Percentiles rank a stretch among this genome's conserved stretches.
Conservation (phyloP, 148 eudicot species). For the Vaccinium darrowii region DNA sequence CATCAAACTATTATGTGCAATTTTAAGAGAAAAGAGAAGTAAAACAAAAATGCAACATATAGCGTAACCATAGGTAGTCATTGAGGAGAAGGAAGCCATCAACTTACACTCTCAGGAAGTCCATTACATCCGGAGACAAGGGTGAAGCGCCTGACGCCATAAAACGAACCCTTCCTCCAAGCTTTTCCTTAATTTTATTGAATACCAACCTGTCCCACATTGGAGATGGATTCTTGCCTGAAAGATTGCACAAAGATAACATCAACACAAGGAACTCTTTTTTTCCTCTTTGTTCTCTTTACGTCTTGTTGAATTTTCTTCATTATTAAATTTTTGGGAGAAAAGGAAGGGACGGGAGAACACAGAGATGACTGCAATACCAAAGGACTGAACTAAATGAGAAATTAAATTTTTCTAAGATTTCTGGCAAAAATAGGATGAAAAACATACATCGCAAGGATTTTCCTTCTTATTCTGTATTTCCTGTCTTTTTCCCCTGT, state of each 20-base stretch:
- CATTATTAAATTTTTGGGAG: neutral
- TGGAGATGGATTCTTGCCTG: conserved; percentile 73
- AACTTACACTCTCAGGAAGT: conserved; percentile 89
- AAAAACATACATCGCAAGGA: neutral
- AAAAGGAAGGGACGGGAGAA: too few species aligned
- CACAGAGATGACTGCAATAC: neutral
- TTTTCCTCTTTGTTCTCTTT: neutral
- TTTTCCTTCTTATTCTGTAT: neutral
- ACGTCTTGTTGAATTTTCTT: neutral
- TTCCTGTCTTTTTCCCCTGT: neutral
- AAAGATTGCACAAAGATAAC: neutral
- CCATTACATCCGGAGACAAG: conserved; percentile 84
- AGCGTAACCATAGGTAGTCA: neutral
- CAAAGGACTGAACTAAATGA: neutral
- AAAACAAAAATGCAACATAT: neutral
- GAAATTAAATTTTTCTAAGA: neutral
- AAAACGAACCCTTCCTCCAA: conserved; percentile 86
- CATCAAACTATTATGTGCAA: conserved; percentile 9
- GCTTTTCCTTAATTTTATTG: conserved; percentile 78
- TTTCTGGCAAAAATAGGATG: neutral
- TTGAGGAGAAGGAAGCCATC: conserved; percentile 4
- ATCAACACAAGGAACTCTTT: neutral
- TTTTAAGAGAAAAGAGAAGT: neutral
- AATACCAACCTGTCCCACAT: conserved; percentile 90
- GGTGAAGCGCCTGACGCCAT: conserved; percentile 96